Conservation (phyloP, 2,329 filamentous ascomycete genomes). For the Colletotrichum noveboracense region DNA sequence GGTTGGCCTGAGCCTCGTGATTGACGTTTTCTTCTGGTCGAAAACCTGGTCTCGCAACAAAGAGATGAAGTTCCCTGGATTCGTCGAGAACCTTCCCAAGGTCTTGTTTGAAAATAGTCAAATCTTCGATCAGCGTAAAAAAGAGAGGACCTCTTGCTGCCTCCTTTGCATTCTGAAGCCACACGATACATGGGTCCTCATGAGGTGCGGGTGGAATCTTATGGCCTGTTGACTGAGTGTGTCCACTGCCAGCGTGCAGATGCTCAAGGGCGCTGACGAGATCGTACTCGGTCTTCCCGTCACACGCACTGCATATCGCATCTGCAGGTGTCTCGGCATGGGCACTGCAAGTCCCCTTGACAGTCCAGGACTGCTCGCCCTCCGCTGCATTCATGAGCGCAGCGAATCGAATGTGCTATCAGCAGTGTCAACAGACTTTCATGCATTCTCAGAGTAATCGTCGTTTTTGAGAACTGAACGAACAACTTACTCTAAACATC, state of each 20-base stretch:
- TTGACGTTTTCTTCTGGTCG: neutral
- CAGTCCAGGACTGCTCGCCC: neutral
- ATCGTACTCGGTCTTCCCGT: neutral
- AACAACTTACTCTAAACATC: neutral
- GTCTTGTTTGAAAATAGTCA: neutral
- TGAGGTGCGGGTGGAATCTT: neutral
- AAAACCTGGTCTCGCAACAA: neutral
- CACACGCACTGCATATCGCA: too few relatives aligned
- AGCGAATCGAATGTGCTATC: neutral
- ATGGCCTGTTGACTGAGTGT: neutral
- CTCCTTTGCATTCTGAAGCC: neutral
- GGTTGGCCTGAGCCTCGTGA: too few relatives aligned
- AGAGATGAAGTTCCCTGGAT: neutral
- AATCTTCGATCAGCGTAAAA: neutral
- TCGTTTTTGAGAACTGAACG: too few relatives aligned
- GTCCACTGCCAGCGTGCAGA: neutral
- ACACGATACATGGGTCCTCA: neutral
- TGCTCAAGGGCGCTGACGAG: neutral
- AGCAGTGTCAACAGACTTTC: neutral
- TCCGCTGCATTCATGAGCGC: neutral
- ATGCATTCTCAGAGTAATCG: too few relatives aligned
- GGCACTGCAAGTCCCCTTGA: neutral
- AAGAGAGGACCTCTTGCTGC: neutral
- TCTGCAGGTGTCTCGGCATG: neutral
- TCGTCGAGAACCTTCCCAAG: neutral